Base-by-base conservation (phyloP, 805 yeast genomes). In the Candida alai region DNA sequence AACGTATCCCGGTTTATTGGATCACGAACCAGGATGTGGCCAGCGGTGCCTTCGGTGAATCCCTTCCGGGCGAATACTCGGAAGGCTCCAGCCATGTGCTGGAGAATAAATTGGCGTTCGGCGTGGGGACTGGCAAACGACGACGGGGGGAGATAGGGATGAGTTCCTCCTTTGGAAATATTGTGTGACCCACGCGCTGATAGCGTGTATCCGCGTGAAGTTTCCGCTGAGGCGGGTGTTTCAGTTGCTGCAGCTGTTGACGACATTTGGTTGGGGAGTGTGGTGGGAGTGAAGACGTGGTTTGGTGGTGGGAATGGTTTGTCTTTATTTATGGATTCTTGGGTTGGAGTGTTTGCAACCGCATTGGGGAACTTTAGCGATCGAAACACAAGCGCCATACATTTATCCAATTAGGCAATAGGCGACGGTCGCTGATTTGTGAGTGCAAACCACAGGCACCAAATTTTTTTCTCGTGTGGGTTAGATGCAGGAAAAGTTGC, bases 81-180 rank as follows among this genome's bases (percentile, higher is more conserved):
- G 65, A 85, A 85, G 1, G 90, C 89, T 21, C 80, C 93, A 2
- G 95, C 95, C 80, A 82, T 76, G 48, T 85, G 94, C 51, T 83
- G 75, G 31, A 70, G 52, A 36, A 74, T 57, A 75, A 77, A 76
- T 48, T 68, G 61, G 39, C 84, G 60, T 44, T 79, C 68, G 21
- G 61, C 65, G 21, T 56, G 47, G 28, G 69, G 67, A 46, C 73
- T 73, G 5, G 60, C 61, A 46, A 79, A 78, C 28, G 49, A 51
- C 28, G 49, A 51, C 6, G 84, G 84, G 8, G 69, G 49, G n/a
- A 62, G 68, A 51, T 65, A 64, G 8, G 80, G 79, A 29, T 64
- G 73, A 6, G 58, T 58, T 24, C 65, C 62, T 8, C 84, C 84
- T 50, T 65, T 62, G 25, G 83, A 63, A 30, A 80, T 62, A 52